Evolutionary conservation across 257 asterid species (phyloP).

Genomic region (Misopates orontium): DNA sequence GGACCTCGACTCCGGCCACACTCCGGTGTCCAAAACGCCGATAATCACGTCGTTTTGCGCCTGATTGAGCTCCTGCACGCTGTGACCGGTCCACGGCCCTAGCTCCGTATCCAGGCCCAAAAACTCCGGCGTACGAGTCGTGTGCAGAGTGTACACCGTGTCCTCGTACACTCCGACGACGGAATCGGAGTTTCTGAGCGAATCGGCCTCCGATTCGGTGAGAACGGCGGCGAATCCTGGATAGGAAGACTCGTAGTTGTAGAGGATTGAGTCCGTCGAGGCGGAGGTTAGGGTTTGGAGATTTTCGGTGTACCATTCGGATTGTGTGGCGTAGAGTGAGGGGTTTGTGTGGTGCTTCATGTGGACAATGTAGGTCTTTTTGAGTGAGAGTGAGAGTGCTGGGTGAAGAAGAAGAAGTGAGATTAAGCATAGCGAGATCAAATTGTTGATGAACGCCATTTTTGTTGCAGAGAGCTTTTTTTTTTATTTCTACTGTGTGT

Average conservation of each 20-base stretch:
- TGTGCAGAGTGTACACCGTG: constrained; percentile 47
- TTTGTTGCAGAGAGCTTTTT: neutral
- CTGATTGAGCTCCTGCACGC: constrained; percentile 41
- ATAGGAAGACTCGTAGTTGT: constrained; percentile 46
- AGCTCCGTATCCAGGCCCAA: constrained; percentile 42
- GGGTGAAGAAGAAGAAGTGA: constrained; percentile 30
- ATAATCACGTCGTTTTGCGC: constrained; percentile 47
- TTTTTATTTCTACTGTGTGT: too few relatives aligned
- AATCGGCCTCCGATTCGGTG: constrained; percentile 39
- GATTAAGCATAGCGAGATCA: too few relatives aligned
- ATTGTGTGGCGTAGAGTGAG: constrained; percentile 37
- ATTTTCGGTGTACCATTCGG: constrained; percentile 49
- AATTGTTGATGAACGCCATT: constrained; percentile 37
- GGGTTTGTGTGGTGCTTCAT: constrained; percentile 45
- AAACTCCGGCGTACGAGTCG: constrained; percentile 58
- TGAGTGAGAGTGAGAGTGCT: constrained; percentile 14
- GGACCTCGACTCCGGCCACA: constrained; percentile 51
- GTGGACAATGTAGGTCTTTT: constrained; percentile 45
- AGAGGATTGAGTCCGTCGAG: constrained; percentile 38
- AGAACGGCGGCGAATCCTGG: constrained; percentile 52
- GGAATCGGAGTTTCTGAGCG: constrained; percentile 44
- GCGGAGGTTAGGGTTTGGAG: constrained; percentile 45
- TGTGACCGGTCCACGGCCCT: constrained; percentile 43
- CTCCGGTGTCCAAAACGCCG: constrained; percentile 49
- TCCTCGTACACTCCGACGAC: constrained; percentile 53